phyloP scores from a whole-genome alignment of 345 rosid species.

The Dovyalis caffra region DNA sequence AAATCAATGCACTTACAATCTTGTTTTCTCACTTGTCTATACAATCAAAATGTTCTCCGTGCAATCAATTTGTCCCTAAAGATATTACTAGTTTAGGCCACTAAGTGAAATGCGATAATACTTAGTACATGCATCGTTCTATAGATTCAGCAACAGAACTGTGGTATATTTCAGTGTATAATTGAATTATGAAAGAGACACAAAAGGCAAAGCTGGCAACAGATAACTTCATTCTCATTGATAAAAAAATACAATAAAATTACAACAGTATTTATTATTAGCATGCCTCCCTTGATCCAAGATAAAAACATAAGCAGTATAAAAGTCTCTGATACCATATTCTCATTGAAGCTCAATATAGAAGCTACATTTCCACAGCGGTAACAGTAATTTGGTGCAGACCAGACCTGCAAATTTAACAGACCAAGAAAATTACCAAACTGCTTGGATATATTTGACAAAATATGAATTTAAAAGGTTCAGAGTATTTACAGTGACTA shows the following conservation, averaged over 20 bases:
- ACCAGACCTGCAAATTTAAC: conserved; percentile 77
- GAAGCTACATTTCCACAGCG: conserved; percentile 99
- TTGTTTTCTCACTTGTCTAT: background rate
- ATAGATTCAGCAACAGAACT: background rate
- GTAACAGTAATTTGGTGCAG: conserved; percentile 98
- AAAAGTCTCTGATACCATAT: conserved; percentile 47
- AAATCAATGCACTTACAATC: background rate
- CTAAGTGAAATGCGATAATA: background rate
- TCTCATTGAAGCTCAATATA: conserved; percentile 95
- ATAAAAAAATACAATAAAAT: background rate
- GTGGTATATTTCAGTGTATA: background rate
- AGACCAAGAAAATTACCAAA: conserved; percentile 26
- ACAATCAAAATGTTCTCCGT: background rate
- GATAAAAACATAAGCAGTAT: background rate
- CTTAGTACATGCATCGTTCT: background rate
- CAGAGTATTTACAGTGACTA: conserved; percentile 71
- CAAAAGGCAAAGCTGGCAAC: background rate
- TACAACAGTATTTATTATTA: background rate
- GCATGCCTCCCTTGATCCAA: background rate
- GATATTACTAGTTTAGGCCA: background rate
- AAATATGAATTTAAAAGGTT: conserved; percentile 3
- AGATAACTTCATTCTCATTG: background rate
- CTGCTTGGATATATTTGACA: conserved; percentile 2
- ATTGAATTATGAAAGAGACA: background rate
- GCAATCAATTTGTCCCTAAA: background rate